Evolutionary conservation across 108 stramenopile genomes (phyloP), one percentile per base, ranked within the genome.

Genomic region (Conticribra guillardii): DNA sequence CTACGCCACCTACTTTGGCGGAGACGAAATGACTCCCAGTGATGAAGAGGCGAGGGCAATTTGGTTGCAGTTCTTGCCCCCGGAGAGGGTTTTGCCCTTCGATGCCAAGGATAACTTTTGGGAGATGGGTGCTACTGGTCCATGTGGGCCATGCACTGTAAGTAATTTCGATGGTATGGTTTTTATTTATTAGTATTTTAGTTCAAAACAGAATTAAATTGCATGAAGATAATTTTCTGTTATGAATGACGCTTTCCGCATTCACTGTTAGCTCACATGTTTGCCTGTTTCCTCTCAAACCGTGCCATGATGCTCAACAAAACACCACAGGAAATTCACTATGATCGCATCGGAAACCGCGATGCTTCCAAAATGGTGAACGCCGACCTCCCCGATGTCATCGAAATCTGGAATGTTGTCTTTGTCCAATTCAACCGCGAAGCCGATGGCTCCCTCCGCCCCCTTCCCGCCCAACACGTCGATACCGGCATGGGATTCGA

Each of bases 401-500:
- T 96, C 54, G 97, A 97, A 76, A 98, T 99, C 67, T 99, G 99
- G 99, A 99, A 99, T 80, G 86, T 91, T 64, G 99, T 99, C 31
- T 99, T 99, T 73, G 98, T 99, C 79, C 99, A 99, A 83, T 99
- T 91, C 94, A 98, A 98, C 87, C 91, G 97, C 19, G 97, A 98
- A 68, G 88, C 84, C 26, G 90, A 94, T 76, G 97, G 96, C 15
- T 74, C 71, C 2, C 82, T 99, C 23, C 74, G 88, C 59, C 70
- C 82, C 18, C 88, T 99, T 23, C 99, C 99, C 17, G 82, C 86
- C 21, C 96, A 96, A 78, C 99, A 99, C 82, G 93, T 99, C 50
- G 99, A 99, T 84, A 99, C 99, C 26, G 99, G 99, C 52, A 99
- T 99, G 99, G 99, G 99, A 48, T 97, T 99, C 66, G 99, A 99